Evolutionary conservation across 2,329 filamentous ascomycete genomes (phyloP).

Genomic region (Cryphonectria japonica): DNA sequence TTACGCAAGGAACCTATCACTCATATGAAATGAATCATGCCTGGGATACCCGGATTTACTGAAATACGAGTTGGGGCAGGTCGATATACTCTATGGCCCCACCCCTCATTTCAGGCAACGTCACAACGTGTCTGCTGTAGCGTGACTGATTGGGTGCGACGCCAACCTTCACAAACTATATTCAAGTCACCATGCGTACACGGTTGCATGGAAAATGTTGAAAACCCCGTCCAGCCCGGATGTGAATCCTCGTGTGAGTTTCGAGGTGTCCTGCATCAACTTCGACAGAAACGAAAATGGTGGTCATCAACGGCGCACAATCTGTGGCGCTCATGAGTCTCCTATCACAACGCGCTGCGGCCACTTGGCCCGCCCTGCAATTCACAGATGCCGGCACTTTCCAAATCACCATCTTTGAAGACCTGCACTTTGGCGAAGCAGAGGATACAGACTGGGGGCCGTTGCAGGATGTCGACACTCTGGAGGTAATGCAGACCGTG

Average conservation of each 20-base stretch:
- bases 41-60: not conserved
- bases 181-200: not conserved
- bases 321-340: not conserved
- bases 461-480: constrained; percentile 48
- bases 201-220: not conserved
- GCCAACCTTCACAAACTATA: not conserved
- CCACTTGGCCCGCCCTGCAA: constrained; percentile 15
- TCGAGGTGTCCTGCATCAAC: too few relatives aligned
- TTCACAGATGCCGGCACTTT: constrained; percentile 21
- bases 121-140: not conserved
- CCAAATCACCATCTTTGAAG: constrained; percentile 34
- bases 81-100: not conserved
- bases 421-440: constrained; percentile 60
- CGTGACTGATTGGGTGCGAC: not conserved
- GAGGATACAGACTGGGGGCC: constrained; percentile 38
- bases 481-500: constrained; percentile 50
- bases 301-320: not conserved
- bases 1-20: not conserved
- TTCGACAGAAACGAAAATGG: not conserved
- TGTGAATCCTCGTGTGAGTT: not conserved
- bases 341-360: not conserved
- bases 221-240: not conserved
- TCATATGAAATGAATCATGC: too few relatives aligned
- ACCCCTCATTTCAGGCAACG: not conserved
- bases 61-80: not conserved